Conservation (phyloP, 2,329 filamentous ascomycete genomes). For the Colletotrichum euphorbiae region DNA sequence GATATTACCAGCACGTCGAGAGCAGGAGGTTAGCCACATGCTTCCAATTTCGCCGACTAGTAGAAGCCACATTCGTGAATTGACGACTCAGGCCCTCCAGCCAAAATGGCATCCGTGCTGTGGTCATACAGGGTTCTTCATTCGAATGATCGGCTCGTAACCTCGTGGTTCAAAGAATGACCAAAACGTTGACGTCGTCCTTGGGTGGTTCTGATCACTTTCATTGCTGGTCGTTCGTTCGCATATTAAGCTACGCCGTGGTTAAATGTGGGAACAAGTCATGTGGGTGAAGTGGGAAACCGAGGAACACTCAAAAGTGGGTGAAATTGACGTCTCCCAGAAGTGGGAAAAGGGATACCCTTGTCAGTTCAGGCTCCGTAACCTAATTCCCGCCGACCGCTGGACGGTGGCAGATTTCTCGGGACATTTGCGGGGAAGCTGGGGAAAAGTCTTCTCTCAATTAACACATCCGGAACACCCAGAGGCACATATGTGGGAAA, state of each 20-base stretch:
- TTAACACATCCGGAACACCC: slow-evolving; percentile 8
- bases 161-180: too few relatives aligned
- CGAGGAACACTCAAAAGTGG: background rate
- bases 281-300: slow-evolving; percentile 7
- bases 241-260: background rate
- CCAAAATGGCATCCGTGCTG: too few relatives aligned
- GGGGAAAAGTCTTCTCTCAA: slow-evolving; percentile 17
- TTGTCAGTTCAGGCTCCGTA: background rate
- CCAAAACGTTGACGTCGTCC: too few relatives aligned
- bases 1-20: too few relatives aligned
- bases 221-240: too few relatives aligned
- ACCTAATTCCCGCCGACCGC: background rate
- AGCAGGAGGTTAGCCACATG: too few relatives aligned
- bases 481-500: slow-evolving; percentile 17
- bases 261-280: background rate
- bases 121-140: too few relatives aligned
- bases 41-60: too few relatives aligned
- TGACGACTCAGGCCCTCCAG: too few relatives aligned
- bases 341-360: slow-evolving; percentile 2
- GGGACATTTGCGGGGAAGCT: slow-evolving; percentile 19
- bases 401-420: background rate
- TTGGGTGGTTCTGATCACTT: too few relatives aligned
- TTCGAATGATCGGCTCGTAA: too few relatives aligned
- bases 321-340: background rate
- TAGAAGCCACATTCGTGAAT: too few relatives aligned